Conservation (phyloP, 768 basidiomycete genomes). For the Xerocomellus amylosporus region DNA sequence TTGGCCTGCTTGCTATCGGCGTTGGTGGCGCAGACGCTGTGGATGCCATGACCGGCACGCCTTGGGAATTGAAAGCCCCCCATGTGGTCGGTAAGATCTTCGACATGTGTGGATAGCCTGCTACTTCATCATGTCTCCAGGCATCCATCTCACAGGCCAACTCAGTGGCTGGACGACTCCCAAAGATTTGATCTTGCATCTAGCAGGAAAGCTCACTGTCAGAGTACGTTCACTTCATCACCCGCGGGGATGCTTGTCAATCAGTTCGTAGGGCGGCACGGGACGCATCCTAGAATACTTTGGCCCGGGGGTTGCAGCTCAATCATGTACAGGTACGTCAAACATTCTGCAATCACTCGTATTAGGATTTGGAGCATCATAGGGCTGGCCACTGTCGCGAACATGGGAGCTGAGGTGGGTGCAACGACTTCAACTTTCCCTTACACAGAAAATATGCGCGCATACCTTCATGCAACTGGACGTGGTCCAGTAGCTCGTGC, state of each 20-base stretch:
- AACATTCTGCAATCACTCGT: neutral
- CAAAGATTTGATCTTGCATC: conserved; percentile 92
- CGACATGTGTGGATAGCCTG: neutral
- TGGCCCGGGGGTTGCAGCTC: conserved; percentile 82
- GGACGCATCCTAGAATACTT: conserved; percentile 97
- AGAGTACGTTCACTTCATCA: conserved; percentile 49
- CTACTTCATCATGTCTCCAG: conserved; percentile 36
- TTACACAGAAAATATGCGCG: conserved; percentile 85
- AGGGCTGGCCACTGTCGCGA: conserved; percentile 93
- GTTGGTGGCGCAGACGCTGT: conserved; percentile 99
- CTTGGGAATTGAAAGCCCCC: conserved; percentile 96
- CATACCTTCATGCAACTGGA: conserved; percentile 88
- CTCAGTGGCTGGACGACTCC: conserved; percentile 90
- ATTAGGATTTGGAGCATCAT: neutral
- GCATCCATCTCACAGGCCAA: conserved; percentile 84
- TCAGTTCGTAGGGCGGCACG: conserved; percentile 74
- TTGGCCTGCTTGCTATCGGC: conserved; percentile 95
- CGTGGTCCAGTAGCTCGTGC: conserved; percentile 81
- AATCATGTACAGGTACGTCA: conserved; percentile 84
- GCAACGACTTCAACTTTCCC: conserved; percentile 99
- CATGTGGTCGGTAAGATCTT: conserved; percentile 63
- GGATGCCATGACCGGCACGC: conserved; percentile 96
- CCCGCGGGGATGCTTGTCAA: neutral
- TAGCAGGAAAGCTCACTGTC: conserved; percentile 93
- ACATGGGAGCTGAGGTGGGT: conserved; percentile 99